Percentiles rank a stretch among this genome's conserved stretches.
Conservation (phyloP, 2,329 filamentous ascomycete species). For the Aureobasidium sp. region DNA sequence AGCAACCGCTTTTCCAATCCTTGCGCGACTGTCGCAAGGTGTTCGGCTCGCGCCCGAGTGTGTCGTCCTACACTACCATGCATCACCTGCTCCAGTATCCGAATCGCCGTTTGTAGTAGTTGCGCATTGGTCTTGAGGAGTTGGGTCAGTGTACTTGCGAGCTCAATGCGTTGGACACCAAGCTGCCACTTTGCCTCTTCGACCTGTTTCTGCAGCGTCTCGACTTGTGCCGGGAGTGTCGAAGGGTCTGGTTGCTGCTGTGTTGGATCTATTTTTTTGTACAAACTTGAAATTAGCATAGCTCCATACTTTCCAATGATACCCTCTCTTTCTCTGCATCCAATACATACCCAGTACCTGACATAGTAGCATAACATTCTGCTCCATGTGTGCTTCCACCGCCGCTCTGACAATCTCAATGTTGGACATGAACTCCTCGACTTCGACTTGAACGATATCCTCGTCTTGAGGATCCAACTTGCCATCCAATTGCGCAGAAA, state of each 20-base stretch:
- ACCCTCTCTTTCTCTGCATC: not conserved
- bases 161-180: slow-evolving; percentile 23
- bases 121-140: slow-evolving; percentile 31
- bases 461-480: slow-evolving; percentile 30
- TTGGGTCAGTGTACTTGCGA: slow-evolving; percentile 27
- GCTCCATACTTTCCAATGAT: not conserved
- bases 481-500: slow-evolving; percentile 32
- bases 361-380: slow-evolving; percentile 26
- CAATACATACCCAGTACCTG: slow-evolving; percentile 19
- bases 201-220: slow-evolving; percentile 16
- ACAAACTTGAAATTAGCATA: slow-evolving; percentile 5
- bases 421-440: slow-evolving; percentile 33
- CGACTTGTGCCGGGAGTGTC: not conserved
- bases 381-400: slow-evolving; percentile 28
- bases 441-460: slow-evolving; percentile 32
- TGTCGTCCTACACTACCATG: slow-evolving; percentile 37
- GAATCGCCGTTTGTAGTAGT: slow-evolving; percentile 32
- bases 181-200: slow-evolving; percentile 22
- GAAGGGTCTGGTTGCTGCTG: slow-evolving; percentile 2
- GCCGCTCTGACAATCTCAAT: slow-evolving; percentile 27
- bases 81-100: slow-evolving; percentile 39
- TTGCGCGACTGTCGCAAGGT: slow-evolving; percentile 34
- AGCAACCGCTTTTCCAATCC: slow-evolving; percentile 34
- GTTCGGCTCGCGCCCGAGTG: slow-evolving; percentile 36
- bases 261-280: slow-evolving; percentile 13